phyloP scores from a whole-genome alignment of 2,329 filamentous ascomycete species.

The Colletotrichum australisinense region DNA sequence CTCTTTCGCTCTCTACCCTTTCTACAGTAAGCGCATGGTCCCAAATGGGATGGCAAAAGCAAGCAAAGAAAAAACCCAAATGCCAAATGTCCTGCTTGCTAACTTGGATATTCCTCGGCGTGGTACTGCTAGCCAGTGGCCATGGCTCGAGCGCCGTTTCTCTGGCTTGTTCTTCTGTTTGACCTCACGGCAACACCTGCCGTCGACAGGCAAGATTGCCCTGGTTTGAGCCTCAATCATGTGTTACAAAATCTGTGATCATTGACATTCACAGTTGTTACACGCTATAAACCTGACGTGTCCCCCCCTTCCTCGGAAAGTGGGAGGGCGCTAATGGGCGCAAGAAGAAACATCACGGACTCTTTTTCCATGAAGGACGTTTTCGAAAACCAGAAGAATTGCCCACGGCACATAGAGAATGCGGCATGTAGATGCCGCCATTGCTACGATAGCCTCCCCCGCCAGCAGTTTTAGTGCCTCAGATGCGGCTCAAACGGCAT shows the following conservation, averaged over 20 bases:
- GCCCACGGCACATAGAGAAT: neutral
- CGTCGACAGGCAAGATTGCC: constrained; percentile 4
- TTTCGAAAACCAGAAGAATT: constrained; percentile 1
- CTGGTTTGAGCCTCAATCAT: neutral
- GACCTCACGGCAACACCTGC: constrained; percentile 11
- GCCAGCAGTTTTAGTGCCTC: constrained; percentile 8
- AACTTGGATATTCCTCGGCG: constrained; percentile 4
- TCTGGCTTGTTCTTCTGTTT: neutral
- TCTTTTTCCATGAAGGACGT: neutral
- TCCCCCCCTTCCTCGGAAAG: constrained; percentile 13
- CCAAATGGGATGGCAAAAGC: constrained; percentile 1
- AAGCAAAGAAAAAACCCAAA: constrained; percentile 10
- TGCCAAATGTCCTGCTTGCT: neutral
- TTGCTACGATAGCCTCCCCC: neutral
- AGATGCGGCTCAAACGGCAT: constrained; percentile 34
- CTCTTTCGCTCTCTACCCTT: constrained; percentile 14
- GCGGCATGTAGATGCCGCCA: constrained; percentile 9
- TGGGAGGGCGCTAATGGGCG: constrained; percentile 14
- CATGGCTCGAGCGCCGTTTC: constrained; percentile 21
- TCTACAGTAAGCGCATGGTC: constrained; percentile 6
- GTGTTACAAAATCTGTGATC: neutral
- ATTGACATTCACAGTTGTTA: constrained; percentile 4
- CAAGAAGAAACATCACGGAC: constrained; percentile 20
- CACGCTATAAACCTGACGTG: constrained; percentile 18
- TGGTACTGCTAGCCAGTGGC: neutral